Evolutionary conservation across 2,329 filamentous ascomycete genomes (phyloP), one percentile per base, ranked within the genome.

Genomic region (Alternaria dauci): DNA sequence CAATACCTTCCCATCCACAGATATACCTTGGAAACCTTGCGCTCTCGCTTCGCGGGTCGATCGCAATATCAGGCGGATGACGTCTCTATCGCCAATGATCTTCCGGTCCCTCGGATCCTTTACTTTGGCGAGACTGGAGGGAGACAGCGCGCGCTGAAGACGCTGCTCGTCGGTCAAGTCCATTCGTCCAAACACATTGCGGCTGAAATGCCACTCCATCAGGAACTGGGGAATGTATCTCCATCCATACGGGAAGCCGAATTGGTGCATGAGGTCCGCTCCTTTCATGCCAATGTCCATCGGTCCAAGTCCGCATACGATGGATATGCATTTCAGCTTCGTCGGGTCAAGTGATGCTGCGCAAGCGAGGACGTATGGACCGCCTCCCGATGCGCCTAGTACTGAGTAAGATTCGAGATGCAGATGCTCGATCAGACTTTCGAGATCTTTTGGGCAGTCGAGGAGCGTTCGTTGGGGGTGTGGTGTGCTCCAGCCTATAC

Each of bases 261-360:
- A 11, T 39, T 70, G 67, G 52, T 72, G 68, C 8, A 54, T 5
- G 42, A 59, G 67, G 26, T 59, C 53, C 8, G 71, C 72, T 9
- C 76, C 73, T 14, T 55, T 64, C 70, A 76, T 75, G 34, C 78
- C 73, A 6, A 80, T 77, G 53, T 80, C 75, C 39, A 75, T 72
- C 7, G 78, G 69, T 0, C 76, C 76, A 8, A 79, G 47, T 34
- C 73, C 75, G 51, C 72, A 76, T 25, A 78, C 62, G 0, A 78
- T 47, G 16, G 70, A 60, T 1, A 69, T 67, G 47, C 58, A 62
- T 46, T 69, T 71, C 25, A 78, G 68, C 18, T 72, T 62, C 1
- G 59, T 11, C 8, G 23, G 6, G 0, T 74, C 73, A 0, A 76
- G 61, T 6, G 56, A 41, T 9, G 52, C 43, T 2, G 75, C 75